A percentile compares a stretch with the other conserved stretches of the same genome.
Evolutionary conservation across 2,329 filamentous ascomycete genomes (phyloP).

Genomic region (Claviceps digitariae): DNA sequence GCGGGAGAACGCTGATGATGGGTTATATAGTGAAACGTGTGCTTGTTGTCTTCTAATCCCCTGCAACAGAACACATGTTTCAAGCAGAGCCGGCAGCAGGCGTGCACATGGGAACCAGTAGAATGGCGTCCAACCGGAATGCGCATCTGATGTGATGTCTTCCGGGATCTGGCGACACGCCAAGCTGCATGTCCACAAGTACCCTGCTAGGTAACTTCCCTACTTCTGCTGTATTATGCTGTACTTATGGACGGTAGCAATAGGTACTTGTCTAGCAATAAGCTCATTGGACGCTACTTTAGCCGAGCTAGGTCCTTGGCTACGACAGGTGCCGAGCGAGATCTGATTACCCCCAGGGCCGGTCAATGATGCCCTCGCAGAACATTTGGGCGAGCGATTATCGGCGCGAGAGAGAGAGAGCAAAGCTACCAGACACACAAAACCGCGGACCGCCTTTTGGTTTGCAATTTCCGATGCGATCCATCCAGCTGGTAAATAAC

Average conservation of each 20-base stretch:
- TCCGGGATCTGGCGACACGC: constrained; percentile 6
- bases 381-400: too few species aligned
- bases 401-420: too few species aligned
- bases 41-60: not conserved
- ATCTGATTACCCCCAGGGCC: constrained; percentile 9
- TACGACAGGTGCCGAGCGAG: constrained; percentile 3
- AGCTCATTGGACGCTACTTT: constrained; percentile 4
- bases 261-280: not conserved
- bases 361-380: not conserved
- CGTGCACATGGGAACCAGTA: constrained; percentile 4
- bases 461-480: not conserved
- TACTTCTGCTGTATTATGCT: too few species aligned
- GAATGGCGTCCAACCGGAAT: constrained; percentile 5
- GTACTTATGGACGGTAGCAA: not conserved
- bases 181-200: constrained; percentile 7
- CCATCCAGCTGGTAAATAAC: not conserved
- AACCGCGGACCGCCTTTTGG: too few species aligned
- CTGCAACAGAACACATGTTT: not conserved
- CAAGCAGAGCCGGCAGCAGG: not conserved
- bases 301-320: not conserved
- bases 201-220: not conserved
- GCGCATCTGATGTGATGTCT: constrained; percentile 2
- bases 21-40: not conserved
- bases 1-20: not conserved
- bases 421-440: too few species aligned